A percentile compares a stretch with the other conserved stretches of the same genome.
phyloP scores from a whole-genome alignment of 2,329 filamentous ascomycete genomes.

The Aureobasidium mangrovei region DNA sequence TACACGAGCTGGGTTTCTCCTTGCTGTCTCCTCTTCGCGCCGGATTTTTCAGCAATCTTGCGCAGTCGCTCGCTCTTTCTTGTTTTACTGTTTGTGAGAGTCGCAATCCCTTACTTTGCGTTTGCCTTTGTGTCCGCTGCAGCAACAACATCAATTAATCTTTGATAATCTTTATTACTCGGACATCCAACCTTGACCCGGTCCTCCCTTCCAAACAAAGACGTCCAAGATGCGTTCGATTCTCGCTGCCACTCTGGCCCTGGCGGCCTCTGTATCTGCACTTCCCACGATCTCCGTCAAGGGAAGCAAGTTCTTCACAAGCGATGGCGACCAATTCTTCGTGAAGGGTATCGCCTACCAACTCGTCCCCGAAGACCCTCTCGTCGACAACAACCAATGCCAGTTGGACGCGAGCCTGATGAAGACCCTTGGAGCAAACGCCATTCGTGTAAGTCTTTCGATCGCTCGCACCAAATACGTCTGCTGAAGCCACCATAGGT shows the following conservation, averaged over 20 bases:
- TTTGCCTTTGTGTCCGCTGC: conserved; percentile 3
- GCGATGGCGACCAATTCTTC: conserved; percentile 72
- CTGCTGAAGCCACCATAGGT: not conserved
- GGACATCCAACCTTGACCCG: not conserved
- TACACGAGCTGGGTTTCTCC: not conserved
- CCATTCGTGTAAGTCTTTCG: conserved; percentile 55
- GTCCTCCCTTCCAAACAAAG: not conserved
- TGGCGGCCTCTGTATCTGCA: conserved; percentile 33
- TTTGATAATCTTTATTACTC: not conserved
- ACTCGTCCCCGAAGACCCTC: conserved; percentile 59
- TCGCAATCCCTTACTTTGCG: conserved; percentile 1
- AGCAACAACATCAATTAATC: not conserved
- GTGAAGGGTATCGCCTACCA: conserved; percentile 54
- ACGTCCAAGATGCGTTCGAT: not conserved
- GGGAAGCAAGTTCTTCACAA: conserved; percentile 79
- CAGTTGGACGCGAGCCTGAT: conserved; percentile 65
- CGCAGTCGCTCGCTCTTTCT: not conserved
- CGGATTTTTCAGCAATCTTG: not conserved
- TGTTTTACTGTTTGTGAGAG: not conserved
- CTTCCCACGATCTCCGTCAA: conserved; percentile 51
- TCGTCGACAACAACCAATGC: conserved; percentile 69
- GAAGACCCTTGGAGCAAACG: conserved; percentile 71
- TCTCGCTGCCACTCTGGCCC: conserved; percentile 3
- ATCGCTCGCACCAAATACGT: not conserved
- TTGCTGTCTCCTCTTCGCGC: not conserved